Evolutionary conservation across 1,139 yeast genomes (phyloP).

Genomic region (Blastobotrys elegans): DNA sequence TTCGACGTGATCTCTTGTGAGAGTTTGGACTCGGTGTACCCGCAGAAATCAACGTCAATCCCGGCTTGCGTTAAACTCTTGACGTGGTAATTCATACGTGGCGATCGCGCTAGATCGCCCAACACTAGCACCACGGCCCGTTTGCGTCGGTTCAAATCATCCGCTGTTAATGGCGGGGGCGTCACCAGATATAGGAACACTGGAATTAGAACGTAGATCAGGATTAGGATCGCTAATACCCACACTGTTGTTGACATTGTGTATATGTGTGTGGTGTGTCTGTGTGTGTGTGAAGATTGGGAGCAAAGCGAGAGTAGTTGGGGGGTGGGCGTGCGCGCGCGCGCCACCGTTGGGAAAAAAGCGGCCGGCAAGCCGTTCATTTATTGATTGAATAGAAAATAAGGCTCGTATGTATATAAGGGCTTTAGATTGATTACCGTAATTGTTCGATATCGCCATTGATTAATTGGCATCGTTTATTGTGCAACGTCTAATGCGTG

Average conservation of each 20-base stretch:
- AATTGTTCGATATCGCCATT: too few species aligned
- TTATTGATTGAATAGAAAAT: too few species aligned
- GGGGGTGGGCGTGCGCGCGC: too few species aligned
- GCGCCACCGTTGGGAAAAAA: too few species aligned
- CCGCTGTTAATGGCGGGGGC: conserved; percentile 22
- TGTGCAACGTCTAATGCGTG: too few species aligned
- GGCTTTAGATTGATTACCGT: too few species aligned
- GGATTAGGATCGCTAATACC: conserved; percentile 21
- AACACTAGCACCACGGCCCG: conserved; percentile 73
- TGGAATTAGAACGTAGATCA: conserved; percentile 30
- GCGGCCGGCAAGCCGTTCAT: too few species aligned
- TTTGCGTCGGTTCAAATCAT: conserved; percentile 33
- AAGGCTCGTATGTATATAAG: too few species aligned
- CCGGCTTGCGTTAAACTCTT: conserved; percentile 64
- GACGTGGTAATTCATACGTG: conserved; percentile 92
- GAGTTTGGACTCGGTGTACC: conserved; percentile 53
- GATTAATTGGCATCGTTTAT: too few species aligned
- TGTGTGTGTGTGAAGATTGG: too few species aligned
- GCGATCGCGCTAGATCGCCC: conserved; percentile 95
- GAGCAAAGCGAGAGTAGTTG: too few species aligned
- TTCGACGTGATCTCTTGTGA: conserved; percentile 26
- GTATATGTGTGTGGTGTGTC: too few species aligned
- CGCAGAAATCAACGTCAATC: conserved; percentile 77
- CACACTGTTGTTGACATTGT: conserved; percentile 8
- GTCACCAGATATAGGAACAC: conserved; percentile 25